Evolutionary conservation across 1,139 yeast species (phyloP).

Genomic region (Scheffersomyces segobiensis): DNA sequence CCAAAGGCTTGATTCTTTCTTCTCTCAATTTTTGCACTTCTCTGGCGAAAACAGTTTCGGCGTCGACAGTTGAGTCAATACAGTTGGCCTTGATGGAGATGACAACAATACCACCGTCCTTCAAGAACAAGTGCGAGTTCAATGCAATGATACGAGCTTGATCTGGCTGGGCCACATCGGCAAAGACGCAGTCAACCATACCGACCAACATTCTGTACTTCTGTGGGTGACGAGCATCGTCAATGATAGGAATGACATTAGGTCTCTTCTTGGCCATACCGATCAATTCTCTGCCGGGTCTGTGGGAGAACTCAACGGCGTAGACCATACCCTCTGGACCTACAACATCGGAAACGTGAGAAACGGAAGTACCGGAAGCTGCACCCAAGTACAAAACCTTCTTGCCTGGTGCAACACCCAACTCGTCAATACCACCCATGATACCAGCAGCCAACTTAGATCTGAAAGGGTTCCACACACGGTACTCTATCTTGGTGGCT

Average conservation of each 20-base stretch:
- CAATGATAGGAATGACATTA: conserved; percentile 96
- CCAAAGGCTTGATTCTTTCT: conserved; percentile 97
- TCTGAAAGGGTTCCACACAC: conserved; percentile 99
- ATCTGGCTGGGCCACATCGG: conserved; percentile 99
- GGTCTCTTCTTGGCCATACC: conserved; percentile 99
- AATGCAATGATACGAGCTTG: conserved; percentile 99
- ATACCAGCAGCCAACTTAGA: conserved; percentile 99
- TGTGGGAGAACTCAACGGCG: conserved; percentile 98
- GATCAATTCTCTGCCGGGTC: conserved; percentile 99
- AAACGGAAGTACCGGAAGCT: conserved; percentile 98
- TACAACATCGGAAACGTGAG: conserved; percentile 96
- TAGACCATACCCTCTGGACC: conserved; percentile 99
- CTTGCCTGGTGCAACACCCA: conserved; percentile 97
- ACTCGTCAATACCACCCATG: conserved; percentile 98
- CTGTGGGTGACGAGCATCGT: conserved; percentile 99
- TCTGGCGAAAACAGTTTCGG: conserved; percentile 98
- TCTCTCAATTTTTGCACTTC: conserved; percentile 99
- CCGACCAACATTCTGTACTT: conserved; percentile 98
- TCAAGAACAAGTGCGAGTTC: conserved; percentile 95
- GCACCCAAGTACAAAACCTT: conserved; percentile 98
- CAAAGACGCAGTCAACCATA: conserved; percentile 98
- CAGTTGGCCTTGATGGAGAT: conserved; percentile 99
- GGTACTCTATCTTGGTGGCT: conserved; percentile 94
- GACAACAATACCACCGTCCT: conserved; percentile 97
- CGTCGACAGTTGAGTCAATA: conserved; percentile 98